Percentiles rank a stretch among this genome's conserved stretches.
Conservation (phyloP, 495 filamentous ascomycete species). For the Geoglossum glabrum region DNA sequence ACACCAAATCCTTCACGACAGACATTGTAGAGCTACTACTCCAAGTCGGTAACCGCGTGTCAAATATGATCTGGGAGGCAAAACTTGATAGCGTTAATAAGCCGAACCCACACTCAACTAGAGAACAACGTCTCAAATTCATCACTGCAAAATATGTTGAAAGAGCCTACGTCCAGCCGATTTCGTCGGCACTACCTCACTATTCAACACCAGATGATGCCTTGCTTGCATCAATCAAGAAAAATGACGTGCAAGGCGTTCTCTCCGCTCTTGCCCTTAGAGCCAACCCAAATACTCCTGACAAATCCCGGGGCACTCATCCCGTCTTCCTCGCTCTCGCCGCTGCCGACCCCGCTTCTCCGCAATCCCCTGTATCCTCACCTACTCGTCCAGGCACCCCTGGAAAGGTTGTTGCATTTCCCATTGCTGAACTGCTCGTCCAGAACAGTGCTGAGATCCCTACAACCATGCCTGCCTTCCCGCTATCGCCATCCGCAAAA, state of each 20-base stretch:
- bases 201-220: slow-evolving; percentile 72
- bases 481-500: slow-evolving; percentile 53
- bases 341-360: slow-evolving; percentile 76
- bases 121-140: slow-evolving; percentile 77
- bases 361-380: slow-evolving; percentile 24
- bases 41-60: slow-evolving; percentile 78
- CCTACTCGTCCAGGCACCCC: slow-evolving; percentile 17
- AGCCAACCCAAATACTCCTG: slow-evolving; percentile 70
- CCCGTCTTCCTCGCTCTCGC: slow-evolving; percentile 78
- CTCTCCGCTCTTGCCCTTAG: slow-evolving; percentile 76
- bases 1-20: slow-evolving; percentile 85
- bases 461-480: slow-evolving; percentile 45
- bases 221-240: slow-evolving; percentile 82
- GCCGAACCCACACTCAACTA: slow-evolving; percentile 51
- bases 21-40: slow-evolving; percentile 92
- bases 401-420: slow-evolving; percentile 36
- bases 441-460: slow-evolving; percentile 91
- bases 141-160: slow-evolving; percentile 93
- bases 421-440: slow-evolving; percentile 76
- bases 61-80: slow-evolving; percentile 94
- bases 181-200: slow-evolving; percentile 53
- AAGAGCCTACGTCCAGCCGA: slow-evolving; percentile 54
- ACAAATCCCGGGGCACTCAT: slow-evolving; percentile 76
- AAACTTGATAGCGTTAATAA: slow-evolving; percentile 47
- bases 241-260: slow-evolving; percentile 78